Percentiles rank a stretch among this genome's conserved stretches.
phyloP scores from a whole-genome alignment of 164 flowering plant genomes.

The Nymphaea colorata region DNA sequence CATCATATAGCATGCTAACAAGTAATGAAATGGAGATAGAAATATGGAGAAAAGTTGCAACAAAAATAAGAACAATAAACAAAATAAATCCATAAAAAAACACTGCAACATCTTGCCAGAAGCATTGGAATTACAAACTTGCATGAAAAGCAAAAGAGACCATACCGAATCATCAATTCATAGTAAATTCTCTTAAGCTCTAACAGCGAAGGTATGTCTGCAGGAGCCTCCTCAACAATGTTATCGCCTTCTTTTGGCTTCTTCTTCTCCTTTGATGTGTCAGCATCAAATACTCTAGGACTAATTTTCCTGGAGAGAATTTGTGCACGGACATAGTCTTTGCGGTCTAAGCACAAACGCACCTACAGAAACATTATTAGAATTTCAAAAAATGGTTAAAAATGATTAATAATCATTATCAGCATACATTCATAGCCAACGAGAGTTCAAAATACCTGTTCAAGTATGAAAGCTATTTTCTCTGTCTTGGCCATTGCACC shows the following conservation, averaged over 20 bases:
- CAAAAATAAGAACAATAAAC: not conserved
- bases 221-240: conserved; percentile 85
- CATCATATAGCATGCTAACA: not conserved
- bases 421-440: not conserved
- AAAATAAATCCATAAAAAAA: too few relatives aligned
- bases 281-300: conserved; percentile 80
- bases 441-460: conserved; percentile 42
- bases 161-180: conserved; percentile 76
- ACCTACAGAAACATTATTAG: conserved; percentile 32
- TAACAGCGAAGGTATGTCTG: conserved; percentile 49
- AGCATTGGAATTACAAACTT: not conserved
- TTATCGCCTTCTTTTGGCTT: conserved; percentile 90
- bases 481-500: conserved; percentile 99
- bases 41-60: not conserved
- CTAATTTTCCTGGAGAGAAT: conserved; percentile 92
- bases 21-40: too few relatives aligned
- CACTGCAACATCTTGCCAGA: not conserved
- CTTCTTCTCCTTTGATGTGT: conserved; percentile 81
- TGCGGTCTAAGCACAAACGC: conserved; percentile 83
- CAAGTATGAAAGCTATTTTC: conserved; percentile 92
- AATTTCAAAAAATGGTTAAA: not conserved
- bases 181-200: conserved; percentile 88
- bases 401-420: not conserved
- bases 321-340: conserved; percentile 93
- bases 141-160: not conserved